Conservation (phyloP, 129 eudicot species). For the Gnaphalium uliginosum region DNA sequence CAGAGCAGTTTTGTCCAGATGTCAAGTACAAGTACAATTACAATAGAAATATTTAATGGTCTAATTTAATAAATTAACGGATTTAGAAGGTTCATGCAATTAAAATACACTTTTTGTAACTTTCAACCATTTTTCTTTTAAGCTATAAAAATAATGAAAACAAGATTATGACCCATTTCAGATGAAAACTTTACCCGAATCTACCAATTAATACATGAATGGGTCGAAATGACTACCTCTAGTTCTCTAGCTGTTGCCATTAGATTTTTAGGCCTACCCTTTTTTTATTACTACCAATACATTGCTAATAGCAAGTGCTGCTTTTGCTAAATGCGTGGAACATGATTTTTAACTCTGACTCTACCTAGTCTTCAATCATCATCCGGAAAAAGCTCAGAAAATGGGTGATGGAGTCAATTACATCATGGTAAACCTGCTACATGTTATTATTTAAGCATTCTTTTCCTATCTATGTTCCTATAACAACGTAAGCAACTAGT, state of each 20-base stretch:
- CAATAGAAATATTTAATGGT: too few relatives aligned
- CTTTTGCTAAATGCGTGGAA: neutral
- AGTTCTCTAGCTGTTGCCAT: neutral
- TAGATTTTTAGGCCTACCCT: neutral
- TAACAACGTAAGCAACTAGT: neutral
- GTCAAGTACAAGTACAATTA: too few relatives aligned
- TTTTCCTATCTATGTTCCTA: neutral
- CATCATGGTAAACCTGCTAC: slow-evolving; percentile 56
- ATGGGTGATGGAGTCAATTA: slow-evolving; percentile 73
- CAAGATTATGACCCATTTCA: neutral
- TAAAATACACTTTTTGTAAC: too few relatives aligned
- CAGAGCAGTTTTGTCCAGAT: too few relatives aligned
- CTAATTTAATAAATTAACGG: too few relatives aligned
- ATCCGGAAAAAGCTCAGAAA: slow-evolving; percentile 81
- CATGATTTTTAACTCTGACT: neutral
- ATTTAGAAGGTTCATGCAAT: too few relatives aligned
- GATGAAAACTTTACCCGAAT: neutral
- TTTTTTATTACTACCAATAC: too few relatives aligned
- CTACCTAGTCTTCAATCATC: slow-evolving; percentile 63
- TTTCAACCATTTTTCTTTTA: too few relatives aligned
- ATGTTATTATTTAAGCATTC: neutral
- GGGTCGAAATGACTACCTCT: neutral
- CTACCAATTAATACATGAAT: neutral
- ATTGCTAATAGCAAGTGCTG: too few relatives aligned
- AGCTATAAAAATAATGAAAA: too few relatives aligned